Evolutionary conservation across 1,284 basidiomycete species (phyloP).

Genomic region (Marasmius oreades): DNA sequence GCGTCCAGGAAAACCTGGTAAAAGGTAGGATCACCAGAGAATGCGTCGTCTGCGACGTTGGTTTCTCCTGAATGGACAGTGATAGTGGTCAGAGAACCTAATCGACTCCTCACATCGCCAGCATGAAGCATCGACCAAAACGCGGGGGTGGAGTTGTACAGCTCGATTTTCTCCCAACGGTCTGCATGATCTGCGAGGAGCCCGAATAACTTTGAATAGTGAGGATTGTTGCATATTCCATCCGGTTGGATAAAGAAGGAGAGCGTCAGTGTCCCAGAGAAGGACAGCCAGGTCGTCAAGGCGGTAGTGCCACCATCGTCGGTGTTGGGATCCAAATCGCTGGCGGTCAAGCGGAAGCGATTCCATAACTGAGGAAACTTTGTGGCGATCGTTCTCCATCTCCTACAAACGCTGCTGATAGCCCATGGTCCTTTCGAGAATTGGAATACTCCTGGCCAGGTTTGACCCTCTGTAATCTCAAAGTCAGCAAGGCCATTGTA

Average conservation of each 20-base stretch:
- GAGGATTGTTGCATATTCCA: background rate
- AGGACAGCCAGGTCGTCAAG: background rate
- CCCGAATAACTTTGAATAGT: background rate
- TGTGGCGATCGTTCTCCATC: background rate
- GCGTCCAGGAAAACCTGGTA: slow-evolving; percentile 1
- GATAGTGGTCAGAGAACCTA: background rate
- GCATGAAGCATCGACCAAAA: background rate
- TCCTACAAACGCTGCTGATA: background rate
- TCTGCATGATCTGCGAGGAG: background rate
- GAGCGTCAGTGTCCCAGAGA: background rate
- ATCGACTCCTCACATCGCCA: background rate
- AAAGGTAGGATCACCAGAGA: background rate
- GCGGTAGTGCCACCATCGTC: background rate
- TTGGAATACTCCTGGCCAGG: background rate
- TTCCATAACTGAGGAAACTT: background rate
- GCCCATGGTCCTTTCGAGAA: background rate
- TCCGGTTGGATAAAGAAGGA: background rate
- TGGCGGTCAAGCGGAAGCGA: background rate
- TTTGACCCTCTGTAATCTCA: background rate
- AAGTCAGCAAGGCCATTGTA: too few species aligned
- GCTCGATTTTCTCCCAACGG: background rate
- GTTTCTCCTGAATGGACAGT: background rate
- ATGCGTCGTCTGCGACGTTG: background rate
- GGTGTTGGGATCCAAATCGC: too few species aligned
- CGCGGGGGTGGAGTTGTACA: background rate